Evolutionary conservation across 768 basidiomycete genomes (phyloP).

Genomic region (Pleurotus eryngii): DNA sequence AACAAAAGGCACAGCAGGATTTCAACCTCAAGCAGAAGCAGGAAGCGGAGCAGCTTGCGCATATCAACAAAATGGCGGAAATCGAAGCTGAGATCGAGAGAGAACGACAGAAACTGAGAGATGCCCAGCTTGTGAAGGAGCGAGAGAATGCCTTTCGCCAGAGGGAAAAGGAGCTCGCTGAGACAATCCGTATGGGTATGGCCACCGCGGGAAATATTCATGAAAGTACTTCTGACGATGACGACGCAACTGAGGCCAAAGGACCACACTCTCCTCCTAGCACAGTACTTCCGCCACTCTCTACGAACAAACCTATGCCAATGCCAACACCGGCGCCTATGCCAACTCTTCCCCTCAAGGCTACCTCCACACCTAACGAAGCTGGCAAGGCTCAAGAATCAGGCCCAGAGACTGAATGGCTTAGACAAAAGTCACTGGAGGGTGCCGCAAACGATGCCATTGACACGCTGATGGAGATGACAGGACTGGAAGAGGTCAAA

Average conservation of each 20-base stretch:
- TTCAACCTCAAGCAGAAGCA: conserved; percentile 39
- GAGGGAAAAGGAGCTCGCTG: conserved; percentile 45
- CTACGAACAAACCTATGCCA: too few species aligned
- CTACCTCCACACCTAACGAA: too few species aligned
- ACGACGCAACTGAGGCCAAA: too few species aligned
- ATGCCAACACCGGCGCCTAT: too few species aligned
- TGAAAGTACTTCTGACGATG: too few species aligned
- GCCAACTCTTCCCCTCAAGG: too few species aligned
- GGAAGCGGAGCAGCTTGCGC: conserved; percentile 40
- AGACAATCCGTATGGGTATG: conserved; percentile 14
- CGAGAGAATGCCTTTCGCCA: conserved; percentile 32
- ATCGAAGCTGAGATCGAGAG: conserved; percentile 42
- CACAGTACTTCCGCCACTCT: too few species aligned
- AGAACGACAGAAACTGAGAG: conserved; percentile 35
- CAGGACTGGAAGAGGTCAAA: conserved; percentile 67
- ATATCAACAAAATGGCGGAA: conserved; percentile 32
- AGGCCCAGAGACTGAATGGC: conserved; percentile 47
- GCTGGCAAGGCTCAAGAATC: conserved; percentile 24
- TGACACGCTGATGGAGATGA: conserved; percentile 68
- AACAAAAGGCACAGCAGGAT: conserved; percentile 29
- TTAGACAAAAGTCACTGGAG: conserved; percentile 51
- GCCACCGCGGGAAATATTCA: background rate
- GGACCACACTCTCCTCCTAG: too few species aligned
- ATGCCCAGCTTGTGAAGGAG: conserved; percentile 33
- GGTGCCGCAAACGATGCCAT: conserved; percentile 52